These are phyloP conservation scores for Globisporangium megalacanthum DNA, from an alignment of 352 stramenopile species.

Conservation along the genomic window DNA sequence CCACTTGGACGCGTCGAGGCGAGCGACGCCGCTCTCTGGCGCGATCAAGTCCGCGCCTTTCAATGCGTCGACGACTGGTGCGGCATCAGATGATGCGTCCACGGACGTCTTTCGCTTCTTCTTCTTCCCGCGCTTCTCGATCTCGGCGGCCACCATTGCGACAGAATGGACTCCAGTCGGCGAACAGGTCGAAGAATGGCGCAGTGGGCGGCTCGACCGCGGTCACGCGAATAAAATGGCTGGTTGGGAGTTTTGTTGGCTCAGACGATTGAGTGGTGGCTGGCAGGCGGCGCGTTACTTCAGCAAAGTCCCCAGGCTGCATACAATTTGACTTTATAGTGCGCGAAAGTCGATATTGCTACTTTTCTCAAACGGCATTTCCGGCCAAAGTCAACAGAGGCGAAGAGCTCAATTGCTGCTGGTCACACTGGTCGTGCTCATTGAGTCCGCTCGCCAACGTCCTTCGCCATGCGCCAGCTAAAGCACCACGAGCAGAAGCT, in stretches of 20 bases:
- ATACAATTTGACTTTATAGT: not conserved
- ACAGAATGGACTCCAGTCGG: not conserved
- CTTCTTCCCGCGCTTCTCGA: slow-evolving; percentile 89
- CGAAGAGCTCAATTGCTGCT: no score
- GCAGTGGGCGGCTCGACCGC: not conserved
- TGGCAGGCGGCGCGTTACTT: no score
- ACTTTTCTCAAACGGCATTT: no score
- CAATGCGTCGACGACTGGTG: not conserved
- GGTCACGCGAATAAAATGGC: not conserved
- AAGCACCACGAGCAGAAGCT: slow-evolving; percentile 99
- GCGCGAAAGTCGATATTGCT: no score
- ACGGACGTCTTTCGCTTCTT: slow-evolving; percentile 81
- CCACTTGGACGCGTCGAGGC: slow-evolving; percentile 97
- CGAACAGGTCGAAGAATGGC: not conserved
- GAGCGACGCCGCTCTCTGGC: slow-evolving; percentile 79
- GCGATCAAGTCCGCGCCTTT: slow-evolving; percentile 67
- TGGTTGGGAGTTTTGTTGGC: no score
- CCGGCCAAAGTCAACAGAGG: no score
- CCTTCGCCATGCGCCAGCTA: slow-evolving; percentile 78
- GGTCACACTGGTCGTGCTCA: no score
- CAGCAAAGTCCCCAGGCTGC: no score
- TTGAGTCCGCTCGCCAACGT: no score
- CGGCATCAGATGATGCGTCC: slow-evolving; percentile 15
- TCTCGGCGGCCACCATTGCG: slow-evolving; percentile 54
- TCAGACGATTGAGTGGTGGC: not conserved